Percentiles rank a stretch among this genome's conserved stretches.
phyloP scores from a whole-genome alignment of 2,329 filamentous ascomycete genomes.

The Exophiala sp. region DNA sequence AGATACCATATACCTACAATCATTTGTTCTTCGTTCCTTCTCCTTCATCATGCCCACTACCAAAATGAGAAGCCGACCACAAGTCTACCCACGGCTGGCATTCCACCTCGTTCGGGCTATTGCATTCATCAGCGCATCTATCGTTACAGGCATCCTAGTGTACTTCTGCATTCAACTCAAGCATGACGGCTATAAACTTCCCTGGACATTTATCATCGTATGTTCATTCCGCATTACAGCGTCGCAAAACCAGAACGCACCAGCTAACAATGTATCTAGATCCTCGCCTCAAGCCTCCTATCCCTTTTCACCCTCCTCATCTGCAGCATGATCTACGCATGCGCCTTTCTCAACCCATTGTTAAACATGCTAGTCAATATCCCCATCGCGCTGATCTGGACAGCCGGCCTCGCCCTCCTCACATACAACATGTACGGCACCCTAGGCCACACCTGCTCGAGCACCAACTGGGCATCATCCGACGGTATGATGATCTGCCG shows the following conservation, averaged over 20 bases:
- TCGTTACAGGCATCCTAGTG: slow-evolving; percentile 53
- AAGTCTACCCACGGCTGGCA: slow-evolving; percentile 37
- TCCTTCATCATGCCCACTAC: slow-evolving; percentile 14
- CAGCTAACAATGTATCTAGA: slow-evolving; percentile 35
- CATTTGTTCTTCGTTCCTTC: neutral
- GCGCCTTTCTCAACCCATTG: slow-evolving; percentile 50
- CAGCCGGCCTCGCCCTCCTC: slow-evolving; percentile 50
- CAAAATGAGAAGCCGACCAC: slow-evolving; percentile 23
- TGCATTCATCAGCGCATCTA: slow-evolving; percentile 50
- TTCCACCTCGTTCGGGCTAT: slow-evolving; percentile 40
- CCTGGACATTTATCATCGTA: slow-evolving; percentile 60
- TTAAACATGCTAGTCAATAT: slow-evolving; percentile 51
- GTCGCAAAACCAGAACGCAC: neutral
- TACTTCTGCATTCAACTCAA: slow-evolving; percentile 56
- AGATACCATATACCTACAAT: no score
- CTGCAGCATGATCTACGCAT: slow-evolving; percentile 52
- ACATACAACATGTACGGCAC: slow-evolving; percentile 54
- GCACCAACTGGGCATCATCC: slow-evolving; percentile 51
- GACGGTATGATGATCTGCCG: slow-evolving; percentile 56
- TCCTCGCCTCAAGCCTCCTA: slow-evolving; percentile 50
- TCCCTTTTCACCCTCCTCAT: slow-evolving; percentile 48
- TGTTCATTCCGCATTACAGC: slow-evolving; percentile 21
- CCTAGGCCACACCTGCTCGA: slow-evolving; percentile 50
- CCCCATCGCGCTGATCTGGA: slow-evolving; percentile 51
- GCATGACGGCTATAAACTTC: slow-evolving; percentile 50